Evolutionary conservation across 805 yeast species (phyloP).

Genomic region (Novakomyces olei): DNA sequence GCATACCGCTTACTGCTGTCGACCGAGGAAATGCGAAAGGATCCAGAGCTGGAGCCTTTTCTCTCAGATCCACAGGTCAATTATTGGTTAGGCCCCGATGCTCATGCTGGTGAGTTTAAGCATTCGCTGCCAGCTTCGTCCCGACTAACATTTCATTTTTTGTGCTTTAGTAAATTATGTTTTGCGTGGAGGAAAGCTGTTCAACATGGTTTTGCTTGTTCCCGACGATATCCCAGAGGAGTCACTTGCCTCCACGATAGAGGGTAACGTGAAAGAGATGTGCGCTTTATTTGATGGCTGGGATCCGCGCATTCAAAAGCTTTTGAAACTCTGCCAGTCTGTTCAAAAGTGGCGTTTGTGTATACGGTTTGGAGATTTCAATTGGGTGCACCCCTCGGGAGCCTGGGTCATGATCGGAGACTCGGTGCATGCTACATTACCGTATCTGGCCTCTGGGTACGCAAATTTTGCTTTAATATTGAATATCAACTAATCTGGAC

Average conservation of each 20-base stretch:
- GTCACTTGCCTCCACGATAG: conserved; percentile 2
- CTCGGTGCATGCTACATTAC: conserved; percentile 18
- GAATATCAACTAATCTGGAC: no score
- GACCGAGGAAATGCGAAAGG: conserved; percentile 9
- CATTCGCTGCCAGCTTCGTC: no score
- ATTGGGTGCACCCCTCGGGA: conserved; percentile 15
- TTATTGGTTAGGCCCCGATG: conserved; percentile 17
- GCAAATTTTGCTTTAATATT: no score
- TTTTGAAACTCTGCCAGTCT: conserved; percentile 10
- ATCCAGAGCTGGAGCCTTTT: not conserved
- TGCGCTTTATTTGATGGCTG: conserved; percentile 12
- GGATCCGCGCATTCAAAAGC: conserved; percentile 14
- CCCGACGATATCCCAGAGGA: conserved; percentile 14
- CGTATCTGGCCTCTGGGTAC: conserved; percentile 17
- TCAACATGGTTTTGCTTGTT: conserved; percentile 15
- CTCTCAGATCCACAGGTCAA: conserved; percentile 14
- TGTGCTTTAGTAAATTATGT: no score
- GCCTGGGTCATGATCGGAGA: conserved; percentile 16
- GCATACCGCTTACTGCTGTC: conserved; percentile 6
- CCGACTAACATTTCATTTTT: no score
- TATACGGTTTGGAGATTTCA: conserved; percentile 12
- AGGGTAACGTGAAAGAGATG: conserved; percentile 14
- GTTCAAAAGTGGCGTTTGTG: conserved; percentile 16
- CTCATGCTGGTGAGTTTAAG: conserved; percentile 15
- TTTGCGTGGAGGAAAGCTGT: conserved; percentile 14